phyloP scores from a whole-genome alignment of 1,139 yeast genomes.

The Spathaspora sp. region DNA sequence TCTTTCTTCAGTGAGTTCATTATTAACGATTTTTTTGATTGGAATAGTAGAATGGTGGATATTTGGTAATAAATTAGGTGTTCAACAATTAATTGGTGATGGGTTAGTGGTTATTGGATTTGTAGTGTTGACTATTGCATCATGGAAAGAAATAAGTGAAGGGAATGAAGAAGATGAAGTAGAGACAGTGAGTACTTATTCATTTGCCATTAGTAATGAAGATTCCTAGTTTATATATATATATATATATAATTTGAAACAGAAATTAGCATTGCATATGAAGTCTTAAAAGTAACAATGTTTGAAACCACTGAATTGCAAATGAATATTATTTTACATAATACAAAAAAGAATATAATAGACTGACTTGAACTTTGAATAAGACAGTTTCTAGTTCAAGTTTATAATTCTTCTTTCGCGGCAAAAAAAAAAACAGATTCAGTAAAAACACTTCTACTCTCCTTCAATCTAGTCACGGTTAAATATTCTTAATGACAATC shows the following conservation, averaged over 20 bases:
- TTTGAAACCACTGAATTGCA: too few relatives aligned
- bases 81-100: constrained; percentile 56
- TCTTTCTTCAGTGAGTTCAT: constrained; percentile 76
- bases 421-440: not conserved
- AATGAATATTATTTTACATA: too few relatives aligned
- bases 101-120: constrained; percentile 66
- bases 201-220: constrained; percentile 41
- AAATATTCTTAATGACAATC: constrained; percentile 14
- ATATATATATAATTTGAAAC: not conserved
- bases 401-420: not conserved
- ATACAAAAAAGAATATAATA: too few relatives aligned
- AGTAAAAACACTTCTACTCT: too few relatives aligned
- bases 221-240: not conserved
- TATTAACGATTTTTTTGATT: constrained; percentile 75
- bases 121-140: constrained; percentile 64
- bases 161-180: constrained; percentile 60
- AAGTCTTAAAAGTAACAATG: too few relatives aligned
- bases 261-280: too few relatives aligned
- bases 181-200: constrained; percentile 43
- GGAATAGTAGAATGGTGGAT: constrained; percentile 75
- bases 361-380: too few relatives aligned
- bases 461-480: too few relatives aligned
- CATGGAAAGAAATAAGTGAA: constrained; percentile 72
- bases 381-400: too few relatives aligned
- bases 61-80: constrained; percentile 56